Base-by-base conservation (phyloP, 2,329 filamentous ascomycete genomes). In the Neofusicoccum sp. region DNA sequence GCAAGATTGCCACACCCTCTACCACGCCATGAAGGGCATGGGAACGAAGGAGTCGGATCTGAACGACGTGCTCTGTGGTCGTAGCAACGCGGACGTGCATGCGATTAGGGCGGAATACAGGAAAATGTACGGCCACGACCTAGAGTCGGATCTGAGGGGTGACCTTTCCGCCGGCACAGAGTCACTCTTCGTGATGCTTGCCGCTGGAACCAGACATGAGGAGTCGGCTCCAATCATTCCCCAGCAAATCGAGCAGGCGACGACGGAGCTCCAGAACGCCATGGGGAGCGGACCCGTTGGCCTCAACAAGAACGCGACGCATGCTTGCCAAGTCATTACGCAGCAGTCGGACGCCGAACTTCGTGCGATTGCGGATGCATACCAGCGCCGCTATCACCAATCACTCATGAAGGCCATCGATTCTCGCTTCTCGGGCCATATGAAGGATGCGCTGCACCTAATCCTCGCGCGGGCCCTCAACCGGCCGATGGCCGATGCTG, bases 81-180 rank as follows among this genome's bases (percentile, higher is more conserved):
- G 94, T 39, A 90, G 88, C 39, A 98, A 98, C 71, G 92, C 93
- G 37, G 94, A 98, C 70, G 81, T 99, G 43, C 84, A 86, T 61
- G 92, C 91, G 43, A 97, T 99, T 81, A 96, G 96, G 79, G 77
- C 81, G 50, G 85, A 87, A 16, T 98, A 96, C 74, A 84, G 88
- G 48, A 84, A 84, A 14, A 86, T 84, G 0, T 93, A 89, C 79
- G 80, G 81, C 41, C 84, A 84, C 22, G 82, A 84, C 14, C 84
- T 98, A 1, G 89, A 93, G 70, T 79, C 81, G 11, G 90, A 90
- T 61, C 86, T 98, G 66, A 87, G 87, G 67, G 85, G 84, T 22
- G 94, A 98, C 68, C 80, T 98, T 22, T 94, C 90, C 68, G 85
- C 91, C 76, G 95, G 95, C 78, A 97, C 94, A 0, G 88, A 93